A percentile compares a stretch with the other conserved stretches of the same genome.
phyloP scores from a whole-genome alignment of 176 grass and related monocot species.

The Urochloa ruziziensis region DNA sequence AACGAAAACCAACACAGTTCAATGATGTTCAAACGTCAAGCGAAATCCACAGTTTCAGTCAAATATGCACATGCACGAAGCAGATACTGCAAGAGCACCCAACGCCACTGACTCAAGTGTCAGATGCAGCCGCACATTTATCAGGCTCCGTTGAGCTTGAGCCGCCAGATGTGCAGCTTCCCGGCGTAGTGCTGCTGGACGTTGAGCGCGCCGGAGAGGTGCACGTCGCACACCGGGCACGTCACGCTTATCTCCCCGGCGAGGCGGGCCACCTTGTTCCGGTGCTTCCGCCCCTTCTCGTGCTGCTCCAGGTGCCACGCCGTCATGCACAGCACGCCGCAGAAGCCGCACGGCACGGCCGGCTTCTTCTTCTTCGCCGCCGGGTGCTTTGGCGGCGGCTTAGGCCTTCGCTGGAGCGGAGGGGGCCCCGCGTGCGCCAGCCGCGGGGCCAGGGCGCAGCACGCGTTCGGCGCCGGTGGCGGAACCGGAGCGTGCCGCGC shows the following conservation, averaged over 20 bases:
- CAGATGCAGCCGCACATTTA: neutral
- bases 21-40: neutral
- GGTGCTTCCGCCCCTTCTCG: conserved; percentile 44
- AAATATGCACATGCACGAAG: neutral
- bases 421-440: neutral
- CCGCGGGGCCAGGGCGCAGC: neutral
- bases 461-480: neutral
- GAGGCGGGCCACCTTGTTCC: conserved; percentile 30
- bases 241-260: conserved; percentile 36
- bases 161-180: conserved; percentile 26
- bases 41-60: neutral
- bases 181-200: conserved; percentile 38
- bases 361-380: conserved; percentile 3
- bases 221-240: conserved; percentile 40
- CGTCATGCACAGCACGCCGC: conserved; percentile 42
- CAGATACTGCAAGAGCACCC: neutral
- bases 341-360: conserved; percentile 14
- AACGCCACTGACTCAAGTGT: neutral
- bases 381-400: neutral
- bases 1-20: neutral
- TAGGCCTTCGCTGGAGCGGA: neutral
- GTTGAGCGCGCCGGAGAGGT: conserved; percentile 29
- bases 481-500: neutral
- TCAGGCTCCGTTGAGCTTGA: conserved; percentile 17
- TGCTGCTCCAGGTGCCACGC: conserved; percentile 33